Base-by-base conservation (phyloP, 2,329 filamentous ascomycete species). In the Clonostachys rosea region DNA sequence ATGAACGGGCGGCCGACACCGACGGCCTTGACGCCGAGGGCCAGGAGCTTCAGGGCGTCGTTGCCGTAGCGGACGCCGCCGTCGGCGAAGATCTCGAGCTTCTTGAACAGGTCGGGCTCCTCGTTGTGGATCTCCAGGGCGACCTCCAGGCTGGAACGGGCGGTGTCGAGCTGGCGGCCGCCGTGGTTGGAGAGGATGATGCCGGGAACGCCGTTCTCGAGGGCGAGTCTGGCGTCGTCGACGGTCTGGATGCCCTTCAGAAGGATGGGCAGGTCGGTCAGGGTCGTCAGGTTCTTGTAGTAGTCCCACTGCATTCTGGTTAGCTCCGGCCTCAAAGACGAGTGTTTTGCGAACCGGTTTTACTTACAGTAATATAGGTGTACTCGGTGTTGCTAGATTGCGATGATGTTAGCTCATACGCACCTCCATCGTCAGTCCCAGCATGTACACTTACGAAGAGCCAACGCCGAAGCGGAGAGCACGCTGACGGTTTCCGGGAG, bases 1-100 rank as follows among this genome's bases (percentile, higher is more conserved):
- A 79, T 77, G 51, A 74, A 70, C 10, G 74, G 69, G 1, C 77
- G 60, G 14, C 75, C 76, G 1, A 81, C 50, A 13, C 76, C 65
- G 6, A 73, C 69, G 12, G 67, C 68, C 52, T 63, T 65, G 46
- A 70, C 70, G 10, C 70, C 69, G 13, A 72, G 64, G 3, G 68
- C 61, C n/a, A 74, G 59, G 24, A 71, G 62, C 52, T 70, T 68
- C n/a, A 73, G 56, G 12, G 61, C 64, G 42, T 74, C 70, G 10
- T 61, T 62, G 11, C 70, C 71, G 47, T 69, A 70, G 42, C 71
- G 65, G 17, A 74, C 56, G 44, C 70, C 70, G 6, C 70, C 69
- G 49, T 74, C 69, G 16, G 66, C 66, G 37, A 60, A 63, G 40
- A 69, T 56, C 54, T 69, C 66, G 4, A 64, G 65, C 56, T 66